Percentiles rank a stretch among this genome's conserved stretches.
phyloP scores from a whole-genome alignment of 139 green algal species.

The Penium margaritaceum region DNA sequence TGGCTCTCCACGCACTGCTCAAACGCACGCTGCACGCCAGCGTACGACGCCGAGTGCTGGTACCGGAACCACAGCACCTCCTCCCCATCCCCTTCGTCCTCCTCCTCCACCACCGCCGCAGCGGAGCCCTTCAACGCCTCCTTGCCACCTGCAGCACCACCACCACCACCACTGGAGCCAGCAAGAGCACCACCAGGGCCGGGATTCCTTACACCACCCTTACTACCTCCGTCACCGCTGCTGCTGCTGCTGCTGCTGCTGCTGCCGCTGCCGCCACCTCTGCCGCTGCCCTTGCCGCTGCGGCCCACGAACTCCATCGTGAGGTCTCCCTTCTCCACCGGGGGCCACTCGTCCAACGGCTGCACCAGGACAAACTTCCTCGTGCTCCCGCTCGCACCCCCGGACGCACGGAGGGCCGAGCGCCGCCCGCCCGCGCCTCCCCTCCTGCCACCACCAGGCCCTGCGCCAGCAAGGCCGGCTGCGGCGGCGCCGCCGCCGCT shows the following conservation, averaged over 20 bases:
- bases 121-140: background rate
- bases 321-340: background rate
- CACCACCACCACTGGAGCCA: background rate
- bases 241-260: no score
- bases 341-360: background rate
- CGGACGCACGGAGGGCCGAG: background rate
- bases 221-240: no score
- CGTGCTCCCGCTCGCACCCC: conserved; percentile 30
- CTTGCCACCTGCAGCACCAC: background rate
- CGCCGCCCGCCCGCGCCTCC: background rate
- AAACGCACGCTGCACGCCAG: conserved; percentile 16
- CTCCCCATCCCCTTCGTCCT: background rate
- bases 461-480: background rate
- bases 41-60: conserved; percentile 57
- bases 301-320: background rate
- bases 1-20: conserved; percentile 56
- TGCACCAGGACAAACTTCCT: conserved; percentile 3
- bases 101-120: background rate
- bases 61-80: conserved; percentile 52
- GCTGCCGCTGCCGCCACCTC: no score
- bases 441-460: background rate
- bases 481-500: background rate
- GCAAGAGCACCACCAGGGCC: background rate
- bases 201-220: no score
- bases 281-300: background rate